Conservation (phyloP, 2,329 filamentous ascomycete species). For the Trichophyton mentagrophytes region DNA sequence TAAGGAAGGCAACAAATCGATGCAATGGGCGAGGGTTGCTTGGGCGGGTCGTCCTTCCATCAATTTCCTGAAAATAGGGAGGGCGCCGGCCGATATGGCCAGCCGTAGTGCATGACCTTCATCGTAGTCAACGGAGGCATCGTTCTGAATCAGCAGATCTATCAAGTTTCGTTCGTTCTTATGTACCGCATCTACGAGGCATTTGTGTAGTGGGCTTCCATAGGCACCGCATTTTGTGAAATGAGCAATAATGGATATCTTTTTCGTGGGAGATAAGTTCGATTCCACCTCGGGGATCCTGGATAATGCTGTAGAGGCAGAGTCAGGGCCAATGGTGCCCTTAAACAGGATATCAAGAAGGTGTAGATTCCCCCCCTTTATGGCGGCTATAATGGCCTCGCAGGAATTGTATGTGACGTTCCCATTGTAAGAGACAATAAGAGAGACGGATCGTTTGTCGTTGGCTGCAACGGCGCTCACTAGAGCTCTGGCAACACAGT, state of each 20-base stretch:
- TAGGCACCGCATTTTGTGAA: slow-evolving; percentile 13
- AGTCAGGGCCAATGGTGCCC: slow-evolving; percentile 33
- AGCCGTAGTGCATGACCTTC: slow-evolving; percentile 14
- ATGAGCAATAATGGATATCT: slow-evolving; percentile 14
- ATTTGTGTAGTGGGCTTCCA: slow-evolving; percentile 14
- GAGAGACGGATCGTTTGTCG: slow-evolving; percentile 42
- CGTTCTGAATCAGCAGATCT: slow-evolving; percentile 14
- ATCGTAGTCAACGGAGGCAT: slow-evolving; percentile 18
- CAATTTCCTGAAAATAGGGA: slow-evolving; percentile 11
- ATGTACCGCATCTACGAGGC: slow-evolving; percentile 15
- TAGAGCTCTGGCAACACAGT: slow-evolving; percentile 38
- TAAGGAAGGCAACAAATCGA: slow-evolving; percentile 8
- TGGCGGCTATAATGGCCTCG: slow-evolving; percentile 37
- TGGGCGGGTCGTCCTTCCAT: slow-evolving; percentile 12
- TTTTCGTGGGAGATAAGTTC: slow-evolving; percentile 10
- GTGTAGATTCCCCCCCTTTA: slow-evolving; percentile 36
- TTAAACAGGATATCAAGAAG: slow-evolving; percentile 38
- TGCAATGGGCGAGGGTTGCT: slow-evolving; percentile 9
- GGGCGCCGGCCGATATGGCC: slow-evolving; percentile 12
- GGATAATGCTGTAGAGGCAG: slow-evolving; percentile 34
- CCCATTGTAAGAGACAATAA: slow-evolving; percentile 43
- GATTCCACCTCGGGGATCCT: slow-evolving; percentile 8
- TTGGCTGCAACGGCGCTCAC: slow-evolving; percentile 38
- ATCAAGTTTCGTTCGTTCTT: slow-evolving; percentile 15
- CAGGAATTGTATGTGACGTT: slow-evolving; percentile 45